These are phyloP conservation scores for Chlorella sp. DNA, from an alignment of 139 green algal species.

Conservation along the genomic window DNA sequence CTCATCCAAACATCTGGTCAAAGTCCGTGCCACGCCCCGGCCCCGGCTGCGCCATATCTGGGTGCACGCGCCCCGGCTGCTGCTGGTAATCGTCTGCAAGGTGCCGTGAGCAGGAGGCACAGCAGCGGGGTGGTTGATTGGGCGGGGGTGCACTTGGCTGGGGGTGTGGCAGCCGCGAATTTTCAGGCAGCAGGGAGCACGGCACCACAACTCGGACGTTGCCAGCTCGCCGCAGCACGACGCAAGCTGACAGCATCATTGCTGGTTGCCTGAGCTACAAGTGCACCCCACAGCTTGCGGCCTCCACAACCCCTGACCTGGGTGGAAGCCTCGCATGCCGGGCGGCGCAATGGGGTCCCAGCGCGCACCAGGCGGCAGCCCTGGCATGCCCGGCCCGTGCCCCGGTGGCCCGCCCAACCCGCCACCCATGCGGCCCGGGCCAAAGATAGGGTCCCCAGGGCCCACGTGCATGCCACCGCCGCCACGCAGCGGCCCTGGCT, in stretches of 20 bases:
- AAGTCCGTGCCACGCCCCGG: slow-evolving; percentile 24
- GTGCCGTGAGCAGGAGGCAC: background rate
- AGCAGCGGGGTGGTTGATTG: background rate
- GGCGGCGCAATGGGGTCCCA: slow-evolving; percentile 65
- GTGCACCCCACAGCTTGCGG: too few relatives aligned
- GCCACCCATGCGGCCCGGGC: slow-evolving; percentile 23
- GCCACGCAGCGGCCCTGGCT: background rate
- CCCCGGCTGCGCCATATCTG: slow-evolving; percentile 55
- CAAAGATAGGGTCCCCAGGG: slow-evolving; percentile 59
- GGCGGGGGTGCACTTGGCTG: background rate
- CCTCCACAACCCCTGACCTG: slow-evolving; percentile 27
- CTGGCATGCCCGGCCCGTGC: too few relatives aligned
- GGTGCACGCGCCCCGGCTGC: slow-evolving; percentile 31
- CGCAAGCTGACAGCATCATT: background rate
- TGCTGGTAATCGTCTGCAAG: slow-evolving; percentile 30
- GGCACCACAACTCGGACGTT: too few relatives aligned
- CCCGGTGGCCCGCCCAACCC: background rate
- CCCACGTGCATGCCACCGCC: slow-evolving; percentile 63
- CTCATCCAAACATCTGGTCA: slow-evolving; percentile 49
- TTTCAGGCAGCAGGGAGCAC: background rate
- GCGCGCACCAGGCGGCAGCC: slow-evolving; percentile 40
- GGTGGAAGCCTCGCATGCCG: slow-evolving; percentile 51
- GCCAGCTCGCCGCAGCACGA: background rate
- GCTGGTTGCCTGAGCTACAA: background rate
- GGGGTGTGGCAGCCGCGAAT: background rate